A percentile compares a stretch with the other conserved stretches of the same genome.
These are phyloP conservation scores for Fistulinella prunicolor DNA, from an alignment of 768 basidiomycete genomes.

Conservation along the genomic window DNA sequence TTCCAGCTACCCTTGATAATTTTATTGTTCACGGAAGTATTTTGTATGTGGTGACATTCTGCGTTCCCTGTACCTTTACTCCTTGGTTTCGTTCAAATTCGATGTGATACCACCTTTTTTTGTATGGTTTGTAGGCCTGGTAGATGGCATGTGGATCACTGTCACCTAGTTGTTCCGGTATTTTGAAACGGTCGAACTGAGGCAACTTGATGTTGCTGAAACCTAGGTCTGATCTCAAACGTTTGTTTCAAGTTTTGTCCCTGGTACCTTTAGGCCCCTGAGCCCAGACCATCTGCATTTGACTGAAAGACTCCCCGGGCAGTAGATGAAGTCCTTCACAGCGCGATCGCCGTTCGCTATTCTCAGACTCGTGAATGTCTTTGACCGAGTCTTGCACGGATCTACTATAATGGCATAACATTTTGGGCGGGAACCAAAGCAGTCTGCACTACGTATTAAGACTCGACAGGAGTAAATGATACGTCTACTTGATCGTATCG, in stretches of 20 bases:
- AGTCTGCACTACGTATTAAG: too few species aligned
- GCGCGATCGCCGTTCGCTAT: too few species aligned
- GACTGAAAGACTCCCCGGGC: too few species aligned
- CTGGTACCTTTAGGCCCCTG: too few species aligned
- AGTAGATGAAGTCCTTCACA: too few species aligned
- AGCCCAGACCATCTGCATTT: too few species aligned
- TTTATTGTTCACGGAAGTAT: slow-evolving; percentile 1
- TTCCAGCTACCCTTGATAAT: background rate
- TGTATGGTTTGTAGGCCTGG: slow-evolving; percentile 1
- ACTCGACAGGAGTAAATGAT: too few species aligned
- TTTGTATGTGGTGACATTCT: slow-evolving; percentile 4
- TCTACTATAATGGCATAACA: too few species aligned
- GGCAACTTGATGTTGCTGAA: slow-evolving; percentile 11
- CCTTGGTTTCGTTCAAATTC: background rate
- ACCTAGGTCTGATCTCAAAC: slow-evolving; percentile 2
- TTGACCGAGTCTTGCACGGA: too few species aligned
- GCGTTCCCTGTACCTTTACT: slow-evolving; percentile 13
- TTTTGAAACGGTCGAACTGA: background rate
- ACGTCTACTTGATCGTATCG: too few species aligned
- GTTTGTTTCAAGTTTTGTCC: background rate
- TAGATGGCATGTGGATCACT: slow-evolving; percentile 1
- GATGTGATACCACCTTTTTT: background rate
- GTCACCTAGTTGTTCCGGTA: background rate
- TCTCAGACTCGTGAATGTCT: too few species aligned
- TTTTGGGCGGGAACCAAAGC: too few species aligned